Evolutionary conservation across 805 yeast species (phyloP), one percentile per base, ranked within the genome.

Genomic region (Blastobotrys americana): DNA sequence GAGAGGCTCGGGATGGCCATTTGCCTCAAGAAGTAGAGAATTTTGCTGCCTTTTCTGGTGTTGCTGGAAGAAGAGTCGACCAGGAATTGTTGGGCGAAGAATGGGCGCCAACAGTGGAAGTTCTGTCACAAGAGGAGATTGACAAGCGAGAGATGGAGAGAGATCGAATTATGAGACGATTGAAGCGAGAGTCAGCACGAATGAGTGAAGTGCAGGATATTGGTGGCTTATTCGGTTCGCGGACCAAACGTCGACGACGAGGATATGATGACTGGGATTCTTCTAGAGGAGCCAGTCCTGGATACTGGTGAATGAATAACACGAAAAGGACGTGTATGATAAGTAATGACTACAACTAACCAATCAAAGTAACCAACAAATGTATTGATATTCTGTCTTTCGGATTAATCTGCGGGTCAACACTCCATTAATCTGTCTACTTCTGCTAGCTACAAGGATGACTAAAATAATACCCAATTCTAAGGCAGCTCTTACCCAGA

Each of bases 61-160:
- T 73, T 43, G 78, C 82, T 1, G 85, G 94, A 37, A 65, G 76
- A 67, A 77, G 89, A 59, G 73, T 72, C 57, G 96, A 82, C 57
- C 73, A 77, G 23, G 93, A 83, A 57, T 78, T 78, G 41, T 73
- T 85, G 20, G 95, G 95, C 25, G 84, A 80, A 31, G 71, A 68
- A 10, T 93, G 96, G 94, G 80, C 82, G 44, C 98, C 98, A 21
- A 73, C 78, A 36, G 82, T 90, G 4, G 97, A 90, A 63, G 77
- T 78, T 10, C 72, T 93, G 47, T 80, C 93, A 1, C 89, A 85
- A 44, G 87, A 89, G 77, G 98, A 93, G 64, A 86, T 93, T 46
- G 97, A 90, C 60, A 82, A 83, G 66, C 76, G 97, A 53, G 97
- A 93, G 61, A 87, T 88, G 54, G 98, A 93, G 65, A 80, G 94